Percentiles rank a stretch among this genome's conserved stretches.
Evolutionary conservation across 1,284 basidiomycete genomes (phyloP).

Genomic region (Lignosus rhinocerotis): DNA sequence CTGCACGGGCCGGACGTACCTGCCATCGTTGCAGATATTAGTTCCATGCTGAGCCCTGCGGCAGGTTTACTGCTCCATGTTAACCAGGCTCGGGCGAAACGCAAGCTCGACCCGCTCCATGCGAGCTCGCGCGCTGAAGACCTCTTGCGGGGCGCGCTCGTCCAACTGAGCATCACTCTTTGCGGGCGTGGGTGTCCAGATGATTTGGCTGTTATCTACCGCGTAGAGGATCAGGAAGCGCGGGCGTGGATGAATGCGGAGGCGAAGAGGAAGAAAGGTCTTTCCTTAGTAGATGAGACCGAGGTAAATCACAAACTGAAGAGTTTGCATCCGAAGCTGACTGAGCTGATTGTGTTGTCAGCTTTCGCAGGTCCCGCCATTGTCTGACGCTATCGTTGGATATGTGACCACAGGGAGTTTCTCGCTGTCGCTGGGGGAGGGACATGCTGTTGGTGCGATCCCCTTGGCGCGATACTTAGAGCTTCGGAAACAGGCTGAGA

Average conservation of each 20-base stretch:
- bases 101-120: slow-evolving; percentile 44
- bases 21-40: slow-evolving; percentile 45
- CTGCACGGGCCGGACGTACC: slow-evolving; percentile 55
- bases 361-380: slow-evolving; percentile 46
- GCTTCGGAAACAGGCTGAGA: slow-evolving; percentile 49
- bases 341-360: slow-evolving; percentile 25
- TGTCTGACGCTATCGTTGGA: slow-evolving; percentile 59
- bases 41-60: slow-evolving; percentile 42
- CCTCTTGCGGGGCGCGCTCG: slow-evolving; percentile 59
- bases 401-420: slow-evolving; percentile 81
- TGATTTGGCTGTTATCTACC: slow-evolving; percentile 73
- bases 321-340: not conserved
- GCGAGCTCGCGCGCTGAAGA: slow-evolving; percentile 37
- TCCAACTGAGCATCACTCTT: slow-evolving; percentile 64
- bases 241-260: slow-evolving; percentile 43
- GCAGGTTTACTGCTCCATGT: slow-evolving; percentile 52
- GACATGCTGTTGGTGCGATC: slow-evolving; percentile 73
- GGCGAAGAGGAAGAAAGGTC: slow-evolving; percentile 31
- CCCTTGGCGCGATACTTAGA: slow-evolving; percentile 56
- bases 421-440: slow-evolving; percentile 74
- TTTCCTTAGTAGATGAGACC: slow-evolving; percentile 34
- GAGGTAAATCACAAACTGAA: slow-evolving; percentile 38
- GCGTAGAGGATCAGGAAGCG: slow-evolving; percentile 52
- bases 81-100: slow-evolving; percentile 59
- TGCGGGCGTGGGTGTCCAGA: slow-evolving; percentile 70